phyloP scores from a whole-genome alignment of 257 asterid genomes.

The Ajuga chamaepitys region DNA sequence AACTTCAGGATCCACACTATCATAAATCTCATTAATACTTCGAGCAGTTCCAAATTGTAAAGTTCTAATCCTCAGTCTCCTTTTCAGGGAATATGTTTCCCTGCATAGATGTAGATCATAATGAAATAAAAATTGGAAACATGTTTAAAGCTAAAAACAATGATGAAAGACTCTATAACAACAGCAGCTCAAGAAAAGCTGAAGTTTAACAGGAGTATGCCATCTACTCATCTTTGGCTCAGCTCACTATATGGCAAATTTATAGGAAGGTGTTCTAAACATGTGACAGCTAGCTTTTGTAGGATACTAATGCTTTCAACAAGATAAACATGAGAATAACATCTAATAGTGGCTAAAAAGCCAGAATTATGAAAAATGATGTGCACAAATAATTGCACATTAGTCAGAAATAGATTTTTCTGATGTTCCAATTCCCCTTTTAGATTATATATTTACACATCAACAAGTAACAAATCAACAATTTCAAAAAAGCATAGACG shows the following conservation, averaged over 20 bases:
- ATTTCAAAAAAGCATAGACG: background rate
- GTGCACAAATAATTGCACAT: background rate
- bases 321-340: constrained; percentile 9
- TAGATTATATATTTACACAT: background rate
- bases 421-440: background rate
- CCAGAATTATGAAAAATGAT: background rate
- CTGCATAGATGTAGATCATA: constrained; percentile 39
- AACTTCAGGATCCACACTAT: constrained; percentile 87
- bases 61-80: constrained; percentile 91
- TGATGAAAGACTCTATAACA: constrained; percentile 6
- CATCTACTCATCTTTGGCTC: background rate
- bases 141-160: constrained; percentile 5
- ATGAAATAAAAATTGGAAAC: background rate
- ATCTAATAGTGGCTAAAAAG: background rate
- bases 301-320: background rate
- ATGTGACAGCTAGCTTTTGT: background rate
- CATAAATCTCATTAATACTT: constrained; percentile 77
- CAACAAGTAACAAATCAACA: background rate
- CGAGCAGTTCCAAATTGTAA: constrained; percentile 71
- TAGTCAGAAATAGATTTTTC: background rate
- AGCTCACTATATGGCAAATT: background rate
- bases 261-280: background rate
- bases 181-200: background rate
- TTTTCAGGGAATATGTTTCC: constrained; percentile 60
- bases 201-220: background rate